Evolutionary conservation across 257 asterid species (phyloP), one percentile per base, ranked within the genome.

Genomic region (Solanum ahanhuiri): DNA sequence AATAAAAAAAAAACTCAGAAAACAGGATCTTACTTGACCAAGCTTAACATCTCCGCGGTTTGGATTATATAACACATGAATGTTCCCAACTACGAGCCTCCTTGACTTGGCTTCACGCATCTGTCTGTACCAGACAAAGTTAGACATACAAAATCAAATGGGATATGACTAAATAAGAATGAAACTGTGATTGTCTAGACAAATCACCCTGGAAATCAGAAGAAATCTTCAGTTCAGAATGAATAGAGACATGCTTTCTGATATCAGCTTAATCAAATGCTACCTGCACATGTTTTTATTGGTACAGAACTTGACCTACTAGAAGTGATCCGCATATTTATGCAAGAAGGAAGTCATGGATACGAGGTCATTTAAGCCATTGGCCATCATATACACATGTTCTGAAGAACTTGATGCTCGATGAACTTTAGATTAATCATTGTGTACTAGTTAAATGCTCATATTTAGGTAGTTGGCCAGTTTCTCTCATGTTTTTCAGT

Each of bases 31-130:
- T 87, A 90, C 92, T 86, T 90, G 92, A 58, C 92, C 92, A 67
- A 90, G 88, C 86, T 90, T 90, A 51, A 88, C 86, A 82, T 90
- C 91, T 64, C 92, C 92, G 28, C 89, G 83, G 51, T 87, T 85
- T 57, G 91, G 92, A 87, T 88, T 87, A 85, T 85, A 90, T 18
- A 88, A 85, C 88, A 88, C 92, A 41, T 90, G 92, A 83, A 88
- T 90, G 85, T 88, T 90, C 64, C 92, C 92, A 20, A 90, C 82
- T 35, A 90, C 35, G 71, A 90, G 58, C 82, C 88, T 90, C 88
- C 86, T 87, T 77, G 91, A 83, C 60, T 85, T 69, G 82, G 73
- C 89, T 67, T 90, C 79, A 83, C 73, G 34, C 91, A 85, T 88
- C 90, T 88, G 85, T 88, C 92, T 90, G 92, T 76, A 88, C 75